Evolutionary conservation across 352 stramenopile genomes (phyloP).

Genomic region (Phytophthora fragariaefolia): DNA sequence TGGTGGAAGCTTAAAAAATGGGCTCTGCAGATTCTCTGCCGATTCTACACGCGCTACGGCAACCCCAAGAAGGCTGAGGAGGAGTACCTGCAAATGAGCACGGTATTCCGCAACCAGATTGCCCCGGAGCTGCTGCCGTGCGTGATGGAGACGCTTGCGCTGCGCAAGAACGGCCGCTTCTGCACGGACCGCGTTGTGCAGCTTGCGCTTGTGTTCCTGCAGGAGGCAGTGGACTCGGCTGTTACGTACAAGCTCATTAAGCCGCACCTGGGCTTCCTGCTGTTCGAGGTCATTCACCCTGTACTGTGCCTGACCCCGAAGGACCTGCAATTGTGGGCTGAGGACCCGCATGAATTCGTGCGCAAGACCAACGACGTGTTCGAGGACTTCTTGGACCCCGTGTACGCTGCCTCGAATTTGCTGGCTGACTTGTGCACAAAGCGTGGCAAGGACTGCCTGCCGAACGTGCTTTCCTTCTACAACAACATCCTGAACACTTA

Average conservation of each 20-base stretch:
- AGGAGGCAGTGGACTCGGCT: constrained; percentile 94
- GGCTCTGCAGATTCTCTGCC: constrained; percentile 95
- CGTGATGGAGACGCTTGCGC: constrained; percentile 92
- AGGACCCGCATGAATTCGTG: constrained; percentile 98
- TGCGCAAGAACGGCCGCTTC: constrained; percentile 94
- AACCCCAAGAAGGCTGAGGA: constrained; percentile 95
- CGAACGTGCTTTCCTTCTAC: constrained; percentile 91
- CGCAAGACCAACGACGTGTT: constrained; percentile 98
- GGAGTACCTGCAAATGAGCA: constrained; percentile 92
- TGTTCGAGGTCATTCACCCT: constrained; percentile 98
- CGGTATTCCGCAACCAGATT: constrained; percentile 94
- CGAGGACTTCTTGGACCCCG: constrained; percentile 96
- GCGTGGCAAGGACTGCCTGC: constrained; percentile 94
- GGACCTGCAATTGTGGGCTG: constrained; percentile 95
- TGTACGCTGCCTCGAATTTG: constrained; percentile 94
- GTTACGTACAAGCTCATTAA: constrained; percentile 98
- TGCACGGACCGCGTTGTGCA: constrained; percentile 97
- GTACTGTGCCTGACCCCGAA: constrained; percentile 94
- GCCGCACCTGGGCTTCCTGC: constrained; percentile 96
- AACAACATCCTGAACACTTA: constrained; percentile 95
- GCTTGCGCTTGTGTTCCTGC: constrained; percentile 94
- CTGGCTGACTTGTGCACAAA: constrained; percentile 95
- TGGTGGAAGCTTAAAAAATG: constrained; percentile 99
- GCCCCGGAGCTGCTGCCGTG: constrained; percentile 83
- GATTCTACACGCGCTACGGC: constrained; percentile 97